These are phyloP conservation scores for Phaffia tasmanica DNA, from an alignment of 768 basidiomycete species.

Conservation along the genomic window DNA sequence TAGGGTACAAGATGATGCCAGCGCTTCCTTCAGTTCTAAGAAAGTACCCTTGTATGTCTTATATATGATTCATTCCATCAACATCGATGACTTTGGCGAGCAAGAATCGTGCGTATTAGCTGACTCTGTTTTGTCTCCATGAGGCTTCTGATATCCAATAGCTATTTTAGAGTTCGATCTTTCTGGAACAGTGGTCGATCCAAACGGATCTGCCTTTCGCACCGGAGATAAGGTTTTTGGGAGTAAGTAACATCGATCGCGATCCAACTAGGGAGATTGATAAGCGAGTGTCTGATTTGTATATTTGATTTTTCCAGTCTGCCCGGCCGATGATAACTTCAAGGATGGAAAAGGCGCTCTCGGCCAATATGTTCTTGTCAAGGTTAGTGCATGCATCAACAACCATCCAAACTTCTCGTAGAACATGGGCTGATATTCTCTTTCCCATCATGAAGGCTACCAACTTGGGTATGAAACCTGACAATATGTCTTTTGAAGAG, in stretches of 20 bases:
- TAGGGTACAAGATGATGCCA: conserved; percentile 12
- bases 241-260: not conserved
- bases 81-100: not conserved
- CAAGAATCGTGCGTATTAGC: not conserved
- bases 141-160: not conserved
- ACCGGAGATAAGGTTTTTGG: conserved; percentile 17
- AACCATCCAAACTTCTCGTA: too few relatives aligned
- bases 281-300: too few relatives aligned
- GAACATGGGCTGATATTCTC: too few relatives aligned
- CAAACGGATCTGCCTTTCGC: not conserved
- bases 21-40: conserved; percentile 12
- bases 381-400: not conserved
- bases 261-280: too few relatives aligned
- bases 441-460: not conserved
- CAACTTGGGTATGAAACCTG: conserved; percentile 14
- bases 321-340: not conserved
- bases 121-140: not conserved
- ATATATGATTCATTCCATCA: not conserved
- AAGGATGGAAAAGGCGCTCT: conserved; percentile 6
- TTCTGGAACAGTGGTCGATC: conserved; percentile 17
- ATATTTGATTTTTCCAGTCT: not conserved
- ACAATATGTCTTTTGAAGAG: conserved; percentile 8
- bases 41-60: not conserved
- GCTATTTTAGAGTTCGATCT: conserved; percentile 19
- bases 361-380: conserved; percentile 13